Evolutionary conservation across 768 basidiomycete species (phyloP), one percentile per base, ranked within the genome.

Genomic region (Mycena galopus): DNA sequence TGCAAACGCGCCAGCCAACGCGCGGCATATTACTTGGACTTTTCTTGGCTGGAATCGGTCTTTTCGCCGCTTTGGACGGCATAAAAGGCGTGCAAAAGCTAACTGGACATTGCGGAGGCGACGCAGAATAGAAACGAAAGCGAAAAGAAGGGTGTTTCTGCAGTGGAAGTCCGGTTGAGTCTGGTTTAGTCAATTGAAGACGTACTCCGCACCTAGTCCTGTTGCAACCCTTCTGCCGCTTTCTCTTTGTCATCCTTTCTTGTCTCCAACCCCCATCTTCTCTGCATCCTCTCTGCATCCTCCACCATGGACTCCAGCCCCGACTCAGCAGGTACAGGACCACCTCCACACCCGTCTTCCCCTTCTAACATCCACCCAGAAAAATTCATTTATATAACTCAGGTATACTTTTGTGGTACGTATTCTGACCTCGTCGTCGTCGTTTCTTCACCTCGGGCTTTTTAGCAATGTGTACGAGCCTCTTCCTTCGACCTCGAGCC

Each of bases 381-480:
- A 76, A 88, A 93, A 80, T 94, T 94, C 81, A 93, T 94, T 81
- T 93, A 65, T 23, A 59, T 60, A 42, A 60, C 88, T 81, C 93
- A 95, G 84, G 88, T 94, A 80, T 93, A 94, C 85, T 94, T 95
- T 82, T 94, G 93, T 86, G 92, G 94, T 94, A 81, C 84, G 93
- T 89, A 75, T 70, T 75, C 70, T 73, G 70, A 69, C 73, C 77
- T 53, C 65, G 76, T 73, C 60, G 65, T 73, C 66, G 58, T 65
- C 72, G 75, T 27, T 72, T 81, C 72, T 80, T 84, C 74, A 83
- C 78, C 76, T 73, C 76, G 76, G 76, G 71, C n/a, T 68, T 77
- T 81, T 76, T 77, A 94, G 92, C 92, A 79, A 93, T 93, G 92
- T 93, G 92, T 93, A 88, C 80, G 85, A 72, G 65, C 75, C 65